phyloP scores from a whole-genome alignment of 2,329 filamentous ascomycete species.

The Allantophomopsis lycopodina region DNA sequence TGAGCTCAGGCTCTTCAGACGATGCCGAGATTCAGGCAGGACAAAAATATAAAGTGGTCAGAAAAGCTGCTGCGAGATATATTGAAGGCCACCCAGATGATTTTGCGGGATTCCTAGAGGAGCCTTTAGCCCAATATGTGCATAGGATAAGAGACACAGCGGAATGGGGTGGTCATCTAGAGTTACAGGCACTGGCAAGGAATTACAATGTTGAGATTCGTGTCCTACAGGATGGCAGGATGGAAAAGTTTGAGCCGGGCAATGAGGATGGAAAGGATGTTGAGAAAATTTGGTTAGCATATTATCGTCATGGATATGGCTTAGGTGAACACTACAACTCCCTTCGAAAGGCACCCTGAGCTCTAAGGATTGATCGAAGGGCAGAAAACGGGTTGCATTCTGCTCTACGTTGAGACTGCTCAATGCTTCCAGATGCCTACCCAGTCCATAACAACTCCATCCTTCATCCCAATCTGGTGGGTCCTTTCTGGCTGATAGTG shows the following conservation, averaged over 20 bases:
- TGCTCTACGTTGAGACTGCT: neutral
- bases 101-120: constrained; percentile 79
- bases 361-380: too few species aligned
- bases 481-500: constrained; percentile 36
- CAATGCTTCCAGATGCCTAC: constrained; percentile 37
- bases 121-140: constrained; percentile 60
- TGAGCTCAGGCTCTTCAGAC: constrained; percentile 17
- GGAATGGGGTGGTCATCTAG: constrained; percentile 92
- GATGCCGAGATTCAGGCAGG: constrained; percentile 20
- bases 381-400: too few species aligned
- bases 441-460: constrained; percentile 34
- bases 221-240: constrained; percentile 72
- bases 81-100: constrained; percentile 64
- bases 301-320: constrained; percentile 88
- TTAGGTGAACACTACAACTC: constrained; percentile 98
- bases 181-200: constrained; percentile 72
- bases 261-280: constrained; percentile 26
- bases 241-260: constrained; percentile 56
- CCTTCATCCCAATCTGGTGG: constrained; percentile 29
- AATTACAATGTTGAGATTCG: constrained; percentile 70
- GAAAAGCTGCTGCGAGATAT: constrained; percentile 61
- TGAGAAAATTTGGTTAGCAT: constrained; percentile 70
- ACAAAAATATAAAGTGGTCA: constrained; percentile 49
- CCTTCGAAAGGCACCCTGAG: constrained; percentile 31
- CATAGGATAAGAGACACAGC: constrained; percentile 71